Evolutionary conservation across 768 basidiomycete species (phyloP).

Genomic region (Amyloporia xantha): DNA sequence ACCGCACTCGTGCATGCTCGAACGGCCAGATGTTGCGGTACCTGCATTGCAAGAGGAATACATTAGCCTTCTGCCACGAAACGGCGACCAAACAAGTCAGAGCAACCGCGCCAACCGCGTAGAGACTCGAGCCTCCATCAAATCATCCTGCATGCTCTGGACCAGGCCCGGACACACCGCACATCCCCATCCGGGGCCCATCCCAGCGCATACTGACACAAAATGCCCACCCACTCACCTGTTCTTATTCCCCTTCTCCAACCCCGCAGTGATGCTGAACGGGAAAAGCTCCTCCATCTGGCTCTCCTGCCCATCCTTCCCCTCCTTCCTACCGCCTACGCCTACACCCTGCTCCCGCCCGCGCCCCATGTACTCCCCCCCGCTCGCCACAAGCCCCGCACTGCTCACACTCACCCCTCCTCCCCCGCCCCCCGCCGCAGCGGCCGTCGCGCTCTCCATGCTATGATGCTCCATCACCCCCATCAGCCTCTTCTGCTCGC

Average conservation of each 20-base stretch:
- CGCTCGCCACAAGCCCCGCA: neutral
- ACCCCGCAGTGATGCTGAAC: slow-evolving; percentile 90
- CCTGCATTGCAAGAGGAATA: too few species aligned
- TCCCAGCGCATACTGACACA: neutral
- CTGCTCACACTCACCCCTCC: slow-evolving; percentile 2
- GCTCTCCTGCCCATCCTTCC: slow-evolving; percentile 2
- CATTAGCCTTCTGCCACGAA: too few species aligned
- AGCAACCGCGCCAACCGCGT: neutral
- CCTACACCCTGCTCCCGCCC: too few species aligned
- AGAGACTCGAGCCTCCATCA: neutral
- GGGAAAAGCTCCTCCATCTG: slow-evolving; percentile 43
- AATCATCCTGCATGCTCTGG: too few species aligned
- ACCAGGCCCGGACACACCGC: too few species aligned
- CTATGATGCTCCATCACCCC: slow-evolving; percentile 90
- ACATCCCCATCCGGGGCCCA: neutral
- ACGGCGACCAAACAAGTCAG: neutral
- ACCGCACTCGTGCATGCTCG: slow-evolving; percentile 84
- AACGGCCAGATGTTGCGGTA: slow-evolving; percentile 98
- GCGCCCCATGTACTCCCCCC: too few species aligned
- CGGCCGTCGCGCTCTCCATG: slow-evolving; percentile 38
- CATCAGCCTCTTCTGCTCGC: slow-evolving; percentile 84
- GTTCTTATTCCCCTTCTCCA: slow-evolving; percentile 93
- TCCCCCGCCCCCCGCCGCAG: slow-evolving; percentile 3
- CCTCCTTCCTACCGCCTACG: neutral
- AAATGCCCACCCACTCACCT: slow-evolving; percentile 41